phyloP scores from a whole-genome alignment of 1,139 yeast species.

The Lodderomyces oxycetoniae region DNA sequence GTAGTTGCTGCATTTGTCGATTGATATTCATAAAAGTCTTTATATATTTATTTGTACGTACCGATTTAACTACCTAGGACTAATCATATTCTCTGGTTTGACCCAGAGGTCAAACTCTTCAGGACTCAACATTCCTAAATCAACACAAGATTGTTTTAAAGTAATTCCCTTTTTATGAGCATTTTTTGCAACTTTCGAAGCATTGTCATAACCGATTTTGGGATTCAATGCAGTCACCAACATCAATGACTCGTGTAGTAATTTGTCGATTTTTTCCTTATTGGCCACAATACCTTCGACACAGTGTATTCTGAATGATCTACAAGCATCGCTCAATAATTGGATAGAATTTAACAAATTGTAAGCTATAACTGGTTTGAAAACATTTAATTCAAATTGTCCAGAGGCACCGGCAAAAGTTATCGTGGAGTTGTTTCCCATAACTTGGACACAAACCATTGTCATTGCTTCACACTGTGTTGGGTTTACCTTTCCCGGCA shows the following conservation, averaged over 20 bases:
- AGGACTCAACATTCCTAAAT: conserved; percentile 67
- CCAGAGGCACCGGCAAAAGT: conserved; percentile 95
- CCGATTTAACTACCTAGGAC: conserved; percentile 58
- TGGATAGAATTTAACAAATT: conserved; percentile 79
- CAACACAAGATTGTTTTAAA: conserved; percentile 81
- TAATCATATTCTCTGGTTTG: conserved; percentile 91
- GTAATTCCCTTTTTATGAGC: conserved; percentile 94
- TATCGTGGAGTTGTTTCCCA: conserved; percentile 87
- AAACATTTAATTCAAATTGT: conserved; percentile 90
- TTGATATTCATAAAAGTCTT: too few species aligned
- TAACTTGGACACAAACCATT: conserved; percentile 90
- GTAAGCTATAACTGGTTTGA: conserved; percentile 86
- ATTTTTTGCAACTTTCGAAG: conserved; percentile 91
- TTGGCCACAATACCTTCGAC: conserved; percentile 87
- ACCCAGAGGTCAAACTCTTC: conserved; percentile 91
- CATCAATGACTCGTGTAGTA: conserved; percentile 86
- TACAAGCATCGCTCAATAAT: conserved; percentile 74
- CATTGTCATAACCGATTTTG: conserved; percentile 90
- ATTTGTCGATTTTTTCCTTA: conserved; percentile 70
- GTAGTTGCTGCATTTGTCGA: too few species aligned
- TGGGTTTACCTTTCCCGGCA: conserved; percentile 98
- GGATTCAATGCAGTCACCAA: conserved; percentile 94
- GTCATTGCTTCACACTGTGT: conserved; percentile 96
- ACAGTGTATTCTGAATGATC: conserved; percentile 83
- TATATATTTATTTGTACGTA: not conserved